Evolutionary conservation across 305 asterid species (phyloP).

Genomic region (Rubia tinctorum): DNA sequence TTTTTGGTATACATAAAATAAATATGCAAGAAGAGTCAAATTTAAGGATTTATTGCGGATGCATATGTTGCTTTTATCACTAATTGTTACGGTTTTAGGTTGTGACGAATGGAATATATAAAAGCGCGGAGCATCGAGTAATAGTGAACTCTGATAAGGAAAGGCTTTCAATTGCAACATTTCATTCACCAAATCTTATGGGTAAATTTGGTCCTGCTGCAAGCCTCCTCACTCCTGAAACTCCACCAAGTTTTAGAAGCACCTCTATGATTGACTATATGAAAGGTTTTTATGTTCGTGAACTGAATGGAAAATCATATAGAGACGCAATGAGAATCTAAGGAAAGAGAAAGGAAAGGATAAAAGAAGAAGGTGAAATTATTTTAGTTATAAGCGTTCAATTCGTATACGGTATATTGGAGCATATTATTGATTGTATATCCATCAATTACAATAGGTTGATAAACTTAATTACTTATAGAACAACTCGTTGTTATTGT

Average conservation of each 20-base stretch:
- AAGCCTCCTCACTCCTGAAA: conserved; percentile 21
- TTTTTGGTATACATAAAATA: too few species aligned
- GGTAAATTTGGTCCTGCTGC: conserved; percentile 27
- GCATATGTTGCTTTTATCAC: neutral
- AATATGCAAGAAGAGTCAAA: too few species aligned
- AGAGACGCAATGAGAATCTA: conserved; percentile 17
- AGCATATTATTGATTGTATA: too few species aligned
- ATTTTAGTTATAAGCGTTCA: too few species aligned
- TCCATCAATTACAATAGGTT: too few species aligned
- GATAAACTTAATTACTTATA: too few species aligned
- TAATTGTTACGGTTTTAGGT: neutral
- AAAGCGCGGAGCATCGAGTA: conserved; percentile 7
- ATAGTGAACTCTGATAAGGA: neutral
- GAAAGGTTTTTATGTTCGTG: conserved; percentile 15
- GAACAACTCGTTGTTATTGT: too few species aligned
- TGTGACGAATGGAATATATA: conserved; percentile 7
- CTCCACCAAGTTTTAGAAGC: conserved; percentile 22
- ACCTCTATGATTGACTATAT: conserved; percentile 15
- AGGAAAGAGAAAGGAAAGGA: neutral
- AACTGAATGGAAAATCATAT: conserved; percentile 22
- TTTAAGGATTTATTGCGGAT: too few species aligned
- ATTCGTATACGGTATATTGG: too few species aligned
- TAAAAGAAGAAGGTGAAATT: neutral
- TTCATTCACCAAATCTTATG: neutral
- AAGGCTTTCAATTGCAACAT: conserved; percentile 10